Evolutionary conservation across 2,329 filamentous ascomycete species (phyloP), one percentile per base, ranked within the genome.

Genomic region (Trichoderma asperellum): DNA sequence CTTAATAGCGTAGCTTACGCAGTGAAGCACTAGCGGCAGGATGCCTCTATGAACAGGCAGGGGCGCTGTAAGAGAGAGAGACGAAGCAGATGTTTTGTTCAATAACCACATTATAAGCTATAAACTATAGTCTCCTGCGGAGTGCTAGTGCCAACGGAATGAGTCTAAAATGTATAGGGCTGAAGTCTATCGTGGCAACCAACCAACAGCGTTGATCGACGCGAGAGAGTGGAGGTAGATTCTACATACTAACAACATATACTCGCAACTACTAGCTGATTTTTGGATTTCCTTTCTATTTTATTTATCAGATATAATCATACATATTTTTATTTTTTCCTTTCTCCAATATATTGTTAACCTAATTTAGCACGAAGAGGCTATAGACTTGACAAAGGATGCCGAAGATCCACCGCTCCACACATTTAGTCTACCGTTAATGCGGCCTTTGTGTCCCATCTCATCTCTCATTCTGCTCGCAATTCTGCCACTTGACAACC

Each of bases 341-440:
- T 4, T 11, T 12, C 47, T 49, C 4, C 47, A 27, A 60, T 18
- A 16, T 8, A 21, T n/a, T 60, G 14, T 24, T 27, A 43, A 40
- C 24, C 4, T 43, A 40, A 18, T 60, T 27, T 11, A 60, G 24
- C 14, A n/a, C 40, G 40, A 18, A 43, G 4, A 35, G 16, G 57
- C 57, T 35, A 12, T 62, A 29, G 27, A 10, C 34, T 32, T 14
- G 18, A 47, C 18, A 14, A 18, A 56, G 43, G n/a, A 47, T 57
- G 18, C 62, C 62, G 62, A 65, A 53, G 56, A 68, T 68, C 65
- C 65, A 60, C 43, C 53, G 65, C 62, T 47, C 52, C 62, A 64
- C 62, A 57, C 52, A 65, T 40, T 57, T 64, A 56, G 49, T 29
- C 5, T 32, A n/a, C 34, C 5, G 24, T 35, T 16, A 57, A 27